Evolutionary conservation across 2,329 filamentous ascomycete species (phyloP).

Genomic region (Trichoderma harzianum): DNA sequence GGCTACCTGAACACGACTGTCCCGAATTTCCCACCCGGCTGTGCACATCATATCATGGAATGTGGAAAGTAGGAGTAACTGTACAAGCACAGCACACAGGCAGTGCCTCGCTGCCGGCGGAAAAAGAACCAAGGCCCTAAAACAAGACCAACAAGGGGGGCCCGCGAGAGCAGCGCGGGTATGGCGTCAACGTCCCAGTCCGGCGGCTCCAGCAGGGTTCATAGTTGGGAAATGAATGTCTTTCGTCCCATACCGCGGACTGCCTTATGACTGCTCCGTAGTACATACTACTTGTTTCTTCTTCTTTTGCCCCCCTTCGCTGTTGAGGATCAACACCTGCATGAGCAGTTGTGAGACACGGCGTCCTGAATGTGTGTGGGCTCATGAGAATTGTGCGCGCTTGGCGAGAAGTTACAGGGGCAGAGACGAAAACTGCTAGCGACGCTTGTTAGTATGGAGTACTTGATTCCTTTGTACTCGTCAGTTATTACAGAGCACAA

Average conservation of each 20-base stretch:
- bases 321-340: not conserved
- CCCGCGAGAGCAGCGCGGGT: slow-evolving; percentile 14
- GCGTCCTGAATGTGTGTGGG: slow-evolving; percentile 7
- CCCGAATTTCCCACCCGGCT: not conserved
- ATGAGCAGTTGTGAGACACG: slow-evolving; percentile 8
- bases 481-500: not conserved
- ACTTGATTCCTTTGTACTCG: not conserved
- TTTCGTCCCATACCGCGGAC: not conserved
- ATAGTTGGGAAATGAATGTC: slow-evolving; percentile 1
- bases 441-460: not conserved
- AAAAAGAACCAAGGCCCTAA: not conserved
- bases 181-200: slow-evolving; percentile 20
- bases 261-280: not conserved
- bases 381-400: not conserved
- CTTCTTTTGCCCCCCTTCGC: not conserved
- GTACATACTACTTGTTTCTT: not conserved
- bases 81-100: not conserved
- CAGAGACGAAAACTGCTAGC: not conserved
- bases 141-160: slow-evolving; percentile 13
- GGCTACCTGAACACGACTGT: not conserved
- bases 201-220: slow-evolving; percentile 14
- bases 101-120: not conserved
- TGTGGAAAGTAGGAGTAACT: not conserved
- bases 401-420: slow-evolving; percentile 13
- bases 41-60: not conserved